Evolutionary conservation across 352 stramenopile species (phyloP).

Genomic region (Phytophthora sp.): DNA sequence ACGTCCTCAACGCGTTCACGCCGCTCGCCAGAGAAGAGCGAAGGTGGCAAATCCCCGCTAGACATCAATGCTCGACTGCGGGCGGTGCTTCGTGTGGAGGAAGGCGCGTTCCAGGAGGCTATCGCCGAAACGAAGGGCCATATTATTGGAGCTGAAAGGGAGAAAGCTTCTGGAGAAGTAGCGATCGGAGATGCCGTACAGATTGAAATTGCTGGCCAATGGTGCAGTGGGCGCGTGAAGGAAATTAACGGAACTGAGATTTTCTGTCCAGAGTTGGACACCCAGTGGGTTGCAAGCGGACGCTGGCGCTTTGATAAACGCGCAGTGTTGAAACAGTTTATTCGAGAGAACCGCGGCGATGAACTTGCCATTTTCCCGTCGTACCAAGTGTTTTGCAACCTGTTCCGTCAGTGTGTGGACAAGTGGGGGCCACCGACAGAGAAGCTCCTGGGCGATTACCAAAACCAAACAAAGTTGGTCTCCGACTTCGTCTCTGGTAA

Average conservation of each 20-base stretch:
- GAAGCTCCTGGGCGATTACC: conserved; percentile 35
- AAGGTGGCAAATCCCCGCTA: no score
- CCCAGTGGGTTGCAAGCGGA: background rate
- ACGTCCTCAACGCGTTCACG: background rate
- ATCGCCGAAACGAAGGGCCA: conserved; percentile 29
- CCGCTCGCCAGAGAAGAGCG: no score
- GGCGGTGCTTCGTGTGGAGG: conserved; percentile 39
- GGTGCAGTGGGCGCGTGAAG: conserved; percentile 13
- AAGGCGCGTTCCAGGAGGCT: conserved; percentile 25
- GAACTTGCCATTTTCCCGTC: conserved; percentile 50
- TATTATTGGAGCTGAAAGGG: background rate
- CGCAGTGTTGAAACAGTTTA: conserved; percentile 34
- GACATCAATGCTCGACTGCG: conserved; percentile 24
- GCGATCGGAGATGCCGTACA: conserved; percentile 27
- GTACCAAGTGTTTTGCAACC: conserved; percentile 50
- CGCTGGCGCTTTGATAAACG: conserved; percentile 15
- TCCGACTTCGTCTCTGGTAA: conserved; percentile 31
- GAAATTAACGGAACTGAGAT: conserved; percentile 6
- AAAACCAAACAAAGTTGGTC: conserved; percentile 32
- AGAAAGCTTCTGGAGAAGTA: conserved; percentile 21
- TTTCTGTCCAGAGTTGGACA: background rate
- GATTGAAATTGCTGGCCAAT: conserved; percentile 19
- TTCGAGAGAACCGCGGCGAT: conserved; percentile 37
- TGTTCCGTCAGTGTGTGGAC: conserved; percentile 48
- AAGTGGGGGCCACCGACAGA: conserved; percentile 41